A percentile compares a stretch with the other conserved stretches of the same genome.
phyloP scores from a whole-genome alignment of 164 flowering plant genomes.

The Vitis cinerea region DNA sequence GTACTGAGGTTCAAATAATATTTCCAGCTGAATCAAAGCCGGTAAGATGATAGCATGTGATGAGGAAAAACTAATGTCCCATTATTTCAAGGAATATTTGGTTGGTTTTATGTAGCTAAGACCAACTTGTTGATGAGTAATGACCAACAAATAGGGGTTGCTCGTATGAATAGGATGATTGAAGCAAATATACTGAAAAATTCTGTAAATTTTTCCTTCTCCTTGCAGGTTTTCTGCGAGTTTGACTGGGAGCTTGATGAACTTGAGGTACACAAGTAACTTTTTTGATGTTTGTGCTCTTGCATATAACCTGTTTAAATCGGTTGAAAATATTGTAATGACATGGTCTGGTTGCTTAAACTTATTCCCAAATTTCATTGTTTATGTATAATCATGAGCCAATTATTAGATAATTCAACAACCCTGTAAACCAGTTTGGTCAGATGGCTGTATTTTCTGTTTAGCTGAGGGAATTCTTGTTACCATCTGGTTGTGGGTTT shows the following conservation, averaged over 20 bases:
- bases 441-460: not conserved
- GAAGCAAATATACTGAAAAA: not conserved
- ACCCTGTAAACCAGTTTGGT: not conserved
- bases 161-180: not conserved
- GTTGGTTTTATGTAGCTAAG: not conserved
- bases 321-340: not conserved
- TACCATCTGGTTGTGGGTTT: not conserved
- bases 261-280: constrained; percentile 51
- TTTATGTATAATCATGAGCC: too few species aligned
- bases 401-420: too few species aligned
- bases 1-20: constrained; percentile 71
- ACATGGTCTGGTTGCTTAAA: not conserved
- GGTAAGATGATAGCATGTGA: constrained; percentile 35
- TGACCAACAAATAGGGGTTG: not conserved
- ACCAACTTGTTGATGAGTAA: not conserved
- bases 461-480: not conserved
- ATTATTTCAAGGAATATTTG: not conserved
- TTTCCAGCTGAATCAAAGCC: constrained; percentile 78
- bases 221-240: constrained; percentile 69
- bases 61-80: not conserved
- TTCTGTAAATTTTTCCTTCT: constrained; percentile 4
- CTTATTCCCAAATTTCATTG: not conserved
- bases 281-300: too few species aligned
- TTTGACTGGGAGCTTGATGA: constrained; percentile 96
- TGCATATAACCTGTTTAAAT: not conserved